Evolutionary conservation across 2,329 filamentous ascomycete genomes (phyloP).

Genomic region (Boeremia exigua): DNA sequence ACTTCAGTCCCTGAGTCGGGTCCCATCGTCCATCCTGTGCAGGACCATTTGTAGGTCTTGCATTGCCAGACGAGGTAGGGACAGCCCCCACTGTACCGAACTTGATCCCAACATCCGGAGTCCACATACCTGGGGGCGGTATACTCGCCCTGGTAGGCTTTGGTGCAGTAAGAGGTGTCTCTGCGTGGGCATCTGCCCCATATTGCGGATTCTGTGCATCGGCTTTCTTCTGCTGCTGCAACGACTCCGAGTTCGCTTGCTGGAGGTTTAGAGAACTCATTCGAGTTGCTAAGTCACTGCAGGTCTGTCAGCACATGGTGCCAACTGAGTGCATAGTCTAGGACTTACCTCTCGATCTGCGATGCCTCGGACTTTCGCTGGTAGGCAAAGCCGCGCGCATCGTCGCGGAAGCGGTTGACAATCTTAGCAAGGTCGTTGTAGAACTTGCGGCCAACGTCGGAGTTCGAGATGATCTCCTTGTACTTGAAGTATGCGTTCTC

Average conservation of each 20-base stretch:
- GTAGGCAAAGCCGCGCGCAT: constrained; percentile 77
- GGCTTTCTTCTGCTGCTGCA: constrained; percentile 54
- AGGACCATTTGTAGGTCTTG: constrained; percentile 42
- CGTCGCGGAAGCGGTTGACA: constrained; percentile 83
- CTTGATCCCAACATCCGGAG: constrained; percentile 78
- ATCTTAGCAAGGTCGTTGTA: constrained; percentile 95
- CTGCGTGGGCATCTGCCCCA: constrained; percentile 53
- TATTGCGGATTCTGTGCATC: constrained; percentile 67
- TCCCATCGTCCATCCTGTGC: constrained; percentile 49
- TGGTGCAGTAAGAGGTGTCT: constrained; percentile 61
- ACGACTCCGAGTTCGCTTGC: constrained; percentile 48
- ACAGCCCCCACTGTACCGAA: constrained; percentile 67
- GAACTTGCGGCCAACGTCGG: constrained; percentile 91
- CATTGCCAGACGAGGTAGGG: constrained; percentile 38
- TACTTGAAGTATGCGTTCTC: constrained; percentile 95
- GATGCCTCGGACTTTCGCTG: constrained; percentile 81
- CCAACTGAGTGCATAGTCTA: background rate
- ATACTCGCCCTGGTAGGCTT: constrained; percentile 49
- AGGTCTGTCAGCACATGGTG: constrained; percentile 14
- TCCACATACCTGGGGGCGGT: constrained; percentile 68
- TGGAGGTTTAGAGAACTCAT: constrained; percentile 64
- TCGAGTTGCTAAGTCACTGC: constrained; percentile 64
- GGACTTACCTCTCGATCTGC: constrained; percentile 73
- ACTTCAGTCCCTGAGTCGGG: constrained; percentile 47
- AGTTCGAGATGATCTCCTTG: constrained; percentile 91